Conservation (phyloP, 176 grass and related monocot species). For the Triticum turgidum region DNA sequence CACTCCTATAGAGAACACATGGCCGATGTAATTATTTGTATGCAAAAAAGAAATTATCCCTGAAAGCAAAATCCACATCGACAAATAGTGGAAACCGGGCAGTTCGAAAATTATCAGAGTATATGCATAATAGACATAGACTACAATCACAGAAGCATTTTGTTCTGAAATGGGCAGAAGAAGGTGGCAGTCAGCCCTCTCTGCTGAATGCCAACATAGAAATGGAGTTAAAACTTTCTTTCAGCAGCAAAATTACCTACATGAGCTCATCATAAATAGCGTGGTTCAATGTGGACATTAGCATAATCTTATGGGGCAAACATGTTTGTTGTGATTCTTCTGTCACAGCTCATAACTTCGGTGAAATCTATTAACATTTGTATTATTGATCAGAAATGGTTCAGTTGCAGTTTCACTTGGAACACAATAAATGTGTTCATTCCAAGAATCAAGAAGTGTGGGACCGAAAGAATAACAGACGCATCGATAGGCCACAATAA, state of each 20-base stretch:
- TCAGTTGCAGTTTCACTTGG: background rate
- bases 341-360: background rate
- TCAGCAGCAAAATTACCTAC: background rate
- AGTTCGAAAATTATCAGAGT: background rate
- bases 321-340: background rate
- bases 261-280: background rate
- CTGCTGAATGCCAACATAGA: background rate
- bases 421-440: background rate
- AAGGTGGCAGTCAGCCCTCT: background rate
- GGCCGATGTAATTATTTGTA: background rate
- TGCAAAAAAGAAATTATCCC: background rate
- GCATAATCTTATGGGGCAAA: background rate
- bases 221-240: background rate
- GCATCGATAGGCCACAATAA: background rate
- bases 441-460: background rate
- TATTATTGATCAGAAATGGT: background rate
- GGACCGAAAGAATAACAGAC: background rate
- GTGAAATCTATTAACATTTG: background rate
- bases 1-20: constrained; percentile 52
- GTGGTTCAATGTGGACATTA: background rate
- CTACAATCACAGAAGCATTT: background rate
- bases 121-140: background rate
- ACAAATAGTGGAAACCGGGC: background rate
- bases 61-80: background rate
- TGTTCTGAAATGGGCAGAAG: background rate